These are phyloP conservation scores for Flaveria floridana DNA, from an alignment of 140 eudicot species.

Conservation along the genomic window DNA sequence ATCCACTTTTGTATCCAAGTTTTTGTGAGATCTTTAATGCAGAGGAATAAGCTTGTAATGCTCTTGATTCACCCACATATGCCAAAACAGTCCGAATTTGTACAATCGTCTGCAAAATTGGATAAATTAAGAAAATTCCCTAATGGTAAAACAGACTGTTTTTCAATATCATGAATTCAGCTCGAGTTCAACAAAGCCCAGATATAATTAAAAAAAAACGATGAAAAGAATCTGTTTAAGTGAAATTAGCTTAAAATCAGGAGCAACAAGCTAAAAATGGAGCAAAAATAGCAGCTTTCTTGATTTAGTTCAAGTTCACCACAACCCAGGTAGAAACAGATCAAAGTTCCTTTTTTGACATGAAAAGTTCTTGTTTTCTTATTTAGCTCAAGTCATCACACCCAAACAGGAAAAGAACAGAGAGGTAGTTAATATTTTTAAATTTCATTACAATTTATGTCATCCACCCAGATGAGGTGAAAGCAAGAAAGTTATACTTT, in stretches of 20 bases:
- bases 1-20: slow-evolving; percentile 84
- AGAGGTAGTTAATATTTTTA: slow-evolving; percentile 18
- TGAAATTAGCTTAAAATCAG: slow-evolving; percentile 8
- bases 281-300: background rate
- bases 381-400: slow-evolving; percentile 7
- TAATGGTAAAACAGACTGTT: slow-evolving; percentile 7
- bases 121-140: slow-evolving; percentile 19
- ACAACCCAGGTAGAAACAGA: slow-evolving; percentile 22
- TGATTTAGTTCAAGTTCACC: slow-evolving; percentile 10
- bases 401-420: slow-evolving; percentile 22
- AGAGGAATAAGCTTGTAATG: slow-evolving; percentile 64
- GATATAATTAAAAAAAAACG: background rate
- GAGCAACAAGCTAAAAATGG: background rate
- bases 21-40: slow-evolving; percentile 64
- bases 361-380: background rate
- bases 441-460: slow-evolving; percentile 16
- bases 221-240: background rate
- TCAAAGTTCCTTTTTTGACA: background rate
- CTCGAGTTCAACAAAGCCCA: slow-evolving; percentile 25
- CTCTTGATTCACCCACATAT: slow-evolving; percentile 82
- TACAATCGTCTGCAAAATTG: slow-evolving; percentile 64
- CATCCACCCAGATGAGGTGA: slow-evolving; percentile 26
- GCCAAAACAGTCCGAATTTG: slow-evolving; percentile 85
- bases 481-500: slow-evolving; percentile 9
- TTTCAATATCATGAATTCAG: slow-evolving; percentile 8